Evolutionary conservation across 1,139 yeast genomes (phyloP), one percentile per base, ranked within the genome.

Genomic region (Starmera stellimalicola): DNA sequence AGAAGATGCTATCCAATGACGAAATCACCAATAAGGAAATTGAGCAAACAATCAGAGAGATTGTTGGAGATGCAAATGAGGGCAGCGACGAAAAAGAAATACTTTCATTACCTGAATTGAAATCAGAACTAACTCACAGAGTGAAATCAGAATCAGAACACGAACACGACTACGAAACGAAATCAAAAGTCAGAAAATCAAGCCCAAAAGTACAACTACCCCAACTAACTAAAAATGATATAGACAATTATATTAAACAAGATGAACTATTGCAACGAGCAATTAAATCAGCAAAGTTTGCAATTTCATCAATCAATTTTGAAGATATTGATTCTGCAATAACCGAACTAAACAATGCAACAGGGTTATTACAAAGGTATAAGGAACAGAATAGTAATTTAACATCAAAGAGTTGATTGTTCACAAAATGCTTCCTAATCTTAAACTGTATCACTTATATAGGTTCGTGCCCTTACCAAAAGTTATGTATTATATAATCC

Each of bases 221-320:
- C 14, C 27, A n/a, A 25, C n/a, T n/a, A n/a, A n/a, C n/a, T n/a
- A 11, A 12, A 18, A 25, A 20, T 66, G 67, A 22, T 66, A 77
- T 20, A 57, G 57, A 30, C 49, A 55, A 15, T 67, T 78, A 27
- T 54, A n/a, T 79, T 39, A 65, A 66, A 39, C 66, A 68, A 33
- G 70, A 77, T 9, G 82, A 78, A 39, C 62, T 65, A 31, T 71
- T 79, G 16, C 46, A 69, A 8, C 59, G 61, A 38, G 77, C 80
- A 2, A 88, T 81, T 50, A 80, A 80, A 50, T 81, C 73, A 42
- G 83, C 91, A 37, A 77, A 75, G 51, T 82, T 73, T 53, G 93
- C 91, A 10, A 73, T 79, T 14, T 77, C 87, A 18, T 93, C 94
- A 0, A 63, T 82, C 35, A 81, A 79, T 51, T 82, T 79, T 52